Evolutionary conservation across 768 basidiomycete genomes (phyloP).

Genomic region (Mycena rosella): DNA sequence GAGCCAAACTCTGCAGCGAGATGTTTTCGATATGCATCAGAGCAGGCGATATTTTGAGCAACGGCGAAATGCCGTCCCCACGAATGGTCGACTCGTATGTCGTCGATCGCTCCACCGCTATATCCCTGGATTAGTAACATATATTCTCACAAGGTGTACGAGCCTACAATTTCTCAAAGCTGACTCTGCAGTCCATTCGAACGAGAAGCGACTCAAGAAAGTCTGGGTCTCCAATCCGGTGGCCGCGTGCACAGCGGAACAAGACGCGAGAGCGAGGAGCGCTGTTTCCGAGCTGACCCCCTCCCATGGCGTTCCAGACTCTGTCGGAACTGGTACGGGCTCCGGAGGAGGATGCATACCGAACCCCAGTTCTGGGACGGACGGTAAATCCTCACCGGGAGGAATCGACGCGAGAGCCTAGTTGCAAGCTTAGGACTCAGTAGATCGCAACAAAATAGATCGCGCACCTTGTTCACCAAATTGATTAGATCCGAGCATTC

Average conservation of each 20-base stretch:
- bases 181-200: slow-evolving; percentile 79
- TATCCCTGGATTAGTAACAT: slow-evolving; percentile 8
- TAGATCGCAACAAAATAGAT: slow-evolving; percentile 15
- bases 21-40: slow-evolving; percentile 94
- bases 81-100: slow-evolving; percentile 67
- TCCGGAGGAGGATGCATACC: slow-evolving; percentile 60
- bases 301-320: slow-evolving; percentile 48
- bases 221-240: slow-evolving; percentile 72
- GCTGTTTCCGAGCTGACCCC: slow-evolving; percentile 68
- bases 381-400: slow-evolving; percentile 29
- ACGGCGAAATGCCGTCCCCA: slow-evolving; percentile 77
- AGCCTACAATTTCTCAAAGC: slow-evolving; percentile 83
- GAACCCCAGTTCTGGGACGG: slow-evolving; percentile 42
- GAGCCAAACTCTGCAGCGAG: slow-evolving; percentile 86
- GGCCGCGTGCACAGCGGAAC: slow-evolving; percentile 68
- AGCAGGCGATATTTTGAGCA: slow-evolving; percentile 85
- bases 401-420: slow-evolving; percentile 64
- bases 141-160: background rate
- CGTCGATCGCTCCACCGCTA: slow-evolving; percentile 69
- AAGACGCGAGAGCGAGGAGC: slow-evolving; percentile 67
- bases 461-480: slow-evolving; percentile 68
- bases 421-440: slow-evolving; percentile 25
- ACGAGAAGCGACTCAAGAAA: slow-evolving; percentile 66
- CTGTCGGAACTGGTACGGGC: slow-evolving; percentile 56
- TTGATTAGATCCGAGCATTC: slow-evolving; percentile 65